These are phyloP conservation scores for Drechslera avenae DNA, from an alignment of 2,329 filamentous ascomycete genomes.

Conservation along the genomic window DNA sequence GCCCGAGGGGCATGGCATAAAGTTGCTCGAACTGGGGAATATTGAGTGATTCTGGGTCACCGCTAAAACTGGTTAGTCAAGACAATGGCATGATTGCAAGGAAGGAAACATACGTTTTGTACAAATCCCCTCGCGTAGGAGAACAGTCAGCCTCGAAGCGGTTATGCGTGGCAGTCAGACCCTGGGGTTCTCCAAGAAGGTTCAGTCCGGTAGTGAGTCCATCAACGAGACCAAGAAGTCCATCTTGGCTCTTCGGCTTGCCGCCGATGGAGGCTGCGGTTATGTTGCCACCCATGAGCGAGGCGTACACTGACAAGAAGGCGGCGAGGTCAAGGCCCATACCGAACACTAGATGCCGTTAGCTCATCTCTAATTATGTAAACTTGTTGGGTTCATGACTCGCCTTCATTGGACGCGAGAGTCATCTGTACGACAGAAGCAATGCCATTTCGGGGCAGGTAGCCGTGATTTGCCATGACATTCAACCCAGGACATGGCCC, in stretches of 20 bases:
- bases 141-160: constrained; percentile 28
- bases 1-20: constrained; percentile 6
- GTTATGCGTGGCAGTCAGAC: constrained; percentile 24
- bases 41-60: constrained; percentile 8
- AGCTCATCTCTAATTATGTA: background rate
- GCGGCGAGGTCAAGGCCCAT: constrained; percentile 21
- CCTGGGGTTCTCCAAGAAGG: constrained; percentile 18
- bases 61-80: background rate
- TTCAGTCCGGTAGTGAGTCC: constrained; percentile 22
- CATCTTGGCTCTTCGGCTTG: constrained; percentile 11
- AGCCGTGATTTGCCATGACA: constrained; percentile 11
- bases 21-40: constrained; percentile 6
- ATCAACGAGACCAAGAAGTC: constrained; percentile 17
- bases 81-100: background rate
- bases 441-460: constrained; percentile 9
- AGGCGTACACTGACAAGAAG: constrained; percentile 22
- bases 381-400: background rate
- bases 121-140: constrained; percentile 15
- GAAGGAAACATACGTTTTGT: constrained; percentile 4
- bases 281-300: constrained; percentile 19
- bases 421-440: constrained; percentile 10
- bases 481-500: constrained; percentile 12
- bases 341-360: constrained; percentile 21
- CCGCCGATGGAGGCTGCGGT: constrained; percentile 20
- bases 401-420: constrained; percentile 8